phyloP scores from a whole-genome alignment of 2,329 filamentous ascomycete species.

The Cryphonectria nitschkei region DNA sequence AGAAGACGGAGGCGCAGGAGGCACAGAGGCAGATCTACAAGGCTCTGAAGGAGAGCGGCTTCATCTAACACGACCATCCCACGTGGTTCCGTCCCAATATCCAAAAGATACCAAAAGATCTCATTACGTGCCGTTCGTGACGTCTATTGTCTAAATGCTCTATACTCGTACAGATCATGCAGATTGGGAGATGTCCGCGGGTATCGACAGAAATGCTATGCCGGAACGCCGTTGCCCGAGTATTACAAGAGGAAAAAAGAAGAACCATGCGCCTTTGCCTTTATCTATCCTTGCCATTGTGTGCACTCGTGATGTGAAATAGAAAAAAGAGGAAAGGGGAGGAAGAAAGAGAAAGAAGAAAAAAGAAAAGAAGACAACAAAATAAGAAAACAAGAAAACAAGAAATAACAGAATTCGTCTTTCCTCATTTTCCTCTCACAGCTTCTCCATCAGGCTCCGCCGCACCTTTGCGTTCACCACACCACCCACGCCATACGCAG shows the following conservation, averaged over 20 bases:
- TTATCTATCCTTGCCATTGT: neutral
- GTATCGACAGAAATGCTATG: conserved; percentile 26
- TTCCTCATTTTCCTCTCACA: conserved; percentile 42
- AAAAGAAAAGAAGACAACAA: neutral
- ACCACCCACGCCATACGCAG: conserved; percentile 86
- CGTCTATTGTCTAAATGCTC: conserved; percentile 25
- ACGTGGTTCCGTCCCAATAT: neutral
- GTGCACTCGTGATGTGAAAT: neutral
- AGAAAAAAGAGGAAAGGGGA: neutral
- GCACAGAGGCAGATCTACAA: conserved; percentile 48
- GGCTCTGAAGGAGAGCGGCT: conserved; percentile 49
- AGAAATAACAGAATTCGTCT: neutral
- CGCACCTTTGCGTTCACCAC: conserved; percentile 81
- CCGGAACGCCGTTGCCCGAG: conserved; percentile 26
- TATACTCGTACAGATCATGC: conserved; percentile 29
- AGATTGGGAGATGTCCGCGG: conserved; percentile 26
- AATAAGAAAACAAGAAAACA: neutral
- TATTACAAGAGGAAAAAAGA: neutral
- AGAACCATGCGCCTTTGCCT: conserved; percentile 20
- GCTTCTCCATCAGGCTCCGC: conserved; percentile 64
- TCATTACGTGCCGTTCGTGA: conserved; percentile 11
- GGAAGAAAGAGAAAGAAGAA: no score
- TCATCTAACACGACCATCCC: conserved; percentile 35
- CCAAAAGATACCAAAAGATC: neutral
- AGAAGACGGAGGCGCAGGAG: conserved; percentile 37